Conservation (phyloP, 768 basidiomycete species). For the Butyriboletus loyo region DNA sequence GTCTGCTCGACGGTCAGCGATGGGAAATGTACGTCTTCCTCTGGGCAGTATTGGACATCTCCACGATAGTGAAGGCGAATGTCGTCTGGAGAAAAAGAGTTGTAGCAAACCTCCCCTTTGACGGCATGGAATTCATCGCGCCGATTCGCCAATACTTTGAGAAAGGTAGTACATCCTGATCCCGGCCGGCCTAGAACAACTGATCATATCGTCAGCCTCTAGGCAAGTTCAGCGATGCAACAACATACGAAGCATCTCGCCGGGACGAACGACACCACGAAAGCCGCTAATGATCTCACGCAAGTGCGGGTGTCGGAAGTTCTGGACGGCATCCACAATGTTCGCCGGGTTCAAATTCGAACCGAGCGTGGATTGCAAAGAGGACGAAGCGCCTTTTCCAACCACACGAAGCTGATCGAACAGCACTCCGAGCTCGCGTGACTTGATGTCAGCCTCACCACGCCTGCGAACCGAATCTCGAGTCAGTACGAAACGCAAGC, state of each 20-base stretch:
- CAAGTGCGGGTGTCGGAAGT: slow-evolving; percentile 55
- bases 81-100: slow-evolving; percentile 65
- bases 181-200: slow-evolving; percentile 86
- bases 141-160: slow-evolving; percentile 79
- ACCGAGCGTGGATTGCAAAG: slow-evolving; percentile 58
- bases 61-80: slow-evolving; percentile 68
- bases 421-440: slow-evolving; percentile 56
- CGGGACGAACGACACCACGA: slow-evolving; percentile 55
- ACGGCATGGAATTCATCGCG: slow-evolving; percentile 65
- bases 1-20: slow-evolving; percentile 80
- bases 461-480: slow-evolving; percentile 31
- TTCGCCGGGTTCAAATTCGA: slow-evolving; percentile 55
- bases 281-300: slow-evolving; percentile 53
- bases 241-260: slow-evolving; percentile 67
- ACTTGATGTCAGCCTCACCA: slow-evolving; percentile 46
- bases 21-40: slow-evolving; percentile 85
- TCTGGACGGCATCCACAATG: slow-evolving; percentile 41
- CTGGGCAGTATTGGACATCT: slow-evolving; percentile 77
- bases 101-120: slow-evolving; percentile 71
- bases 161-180: slow-evolving; percentile 79
- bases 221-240: not conserved
- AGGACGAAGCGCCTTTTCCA: slow-evolving; percentile 55
- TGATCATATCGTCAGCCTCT: slow-evolving; percentile 24
- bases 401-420: slow-evolving; percentile 59
- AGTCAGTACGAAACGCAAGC: not conserved